Base-by-base conservation (phyloP, 345 rosid genomes). In the Eucalyptus viminalis region DNA sequence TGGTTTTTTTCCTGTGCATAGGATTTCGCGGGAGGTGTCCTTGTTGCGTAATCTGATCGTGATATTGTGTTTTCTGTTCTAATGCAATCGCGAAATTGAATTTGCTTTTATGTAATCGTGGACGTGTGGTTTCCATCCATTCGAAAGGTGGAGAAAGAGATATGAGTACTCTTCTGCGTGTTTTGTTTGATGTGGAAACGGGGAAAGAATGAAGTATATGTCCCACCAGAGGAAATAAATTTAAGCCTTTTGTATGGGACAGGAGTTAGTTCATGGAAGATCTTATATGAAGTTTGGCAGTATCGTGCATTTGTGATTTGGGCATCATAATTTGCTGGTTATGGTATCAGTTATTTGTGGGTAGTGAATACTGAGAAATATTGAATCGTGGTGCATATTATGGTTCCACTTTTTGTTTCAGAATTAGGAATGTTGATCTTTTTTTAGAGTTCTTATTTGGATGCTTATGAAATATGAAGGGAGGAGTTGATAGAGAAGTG, bases 401-500 rank as follows among this genome's bases (percentile, higher is more conserved):
- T 50, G 86, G 86, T 85, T 60, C 47, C 47, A 21, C 47, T 76
- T 37, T 21, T 76, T 76, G 47, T 76, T 76, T 76, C 27, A 40
- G 9, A 76, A 76, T 40, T 76, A 76, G 27, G 43, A 40, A 21
- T 19, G 81, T 40, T 3, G 15, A n/a, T 87, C 43, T 29, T 56
- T 86, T 86, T 14, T 21, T 15, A 10, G 62, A 12, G n/a, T 34
- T 86, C 19, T 89, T 24, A 29, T 60, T 45, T 43, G 34, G 44
- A 40, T 50, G 31, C n/a, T 24, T 37, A 19, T 72, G 45, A 72
- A 44, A 44, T 62, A 19, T 47, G 86, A 76, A 97, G 99, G 95
- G 97, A 93, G 91, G 97, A 94, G 87, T 94, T 98, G 86, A 93
- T 92, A 69, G 92, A 90, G 86, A 95, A 94, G 88, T 92, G 98